Percentiles rank a stretch among this genome's conserved stretches.
These are phyloP conservation scores for Neoboletus subvelutipes DNA, from an alignment of 768 basidiomycete species.

Conservation along the genomic window DNA sequence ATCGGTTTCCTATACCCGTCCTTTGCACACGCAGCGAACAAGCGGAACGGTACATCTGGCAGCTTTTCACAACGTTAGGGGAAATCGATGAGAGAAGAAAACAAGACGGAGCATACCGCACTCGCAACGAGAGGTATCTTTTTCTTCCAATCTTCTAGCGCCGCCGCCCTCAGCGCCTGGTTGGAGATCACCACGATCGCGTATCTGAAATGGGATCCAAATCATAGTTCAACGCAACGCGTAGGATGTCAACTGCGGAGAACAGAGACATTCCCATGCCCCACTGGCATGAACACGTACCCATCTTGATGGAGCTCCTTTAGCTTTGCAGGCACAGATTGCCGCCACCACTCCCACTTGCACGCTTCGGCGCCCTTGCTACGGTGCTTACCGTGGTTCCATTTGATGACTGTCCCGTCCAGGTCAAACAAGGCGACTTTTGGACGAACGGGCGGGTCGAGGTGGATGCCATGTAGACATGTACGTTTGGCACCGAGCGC, in stretches of 20 bases:
- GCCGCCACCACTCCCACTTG: constrained; percentile 68
- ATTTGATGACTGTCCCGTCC: constrained; percentile 83
- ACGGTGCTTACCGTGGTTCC: constrained; percentile 28
- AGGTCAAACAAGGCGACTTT: constrained; percentile 83
- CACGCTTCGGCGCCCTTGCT: constrained; percentile 35
- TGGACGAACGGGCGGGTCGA: constrained; percentile 34
- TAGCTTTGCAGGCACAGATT: constrained; percentile 60
- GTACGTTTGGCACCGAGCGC: constrained; percentile 36
- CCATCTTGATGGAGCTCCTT: constrained; percentile 58
- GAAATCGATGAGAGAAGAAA: not conserved
- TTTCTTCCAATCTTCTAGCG: constrained; percentile 66
- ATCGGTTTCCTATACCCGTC: constrained; percentile 86
- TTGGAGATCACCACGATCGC: constrained; percentile 80
- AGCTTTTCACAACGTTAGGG: constrained; percentile 43
- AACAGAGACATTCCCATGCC: not conserved
- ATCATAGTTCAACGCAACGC: not conserved
- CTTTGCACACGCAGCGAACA: constrained; percentile 74
- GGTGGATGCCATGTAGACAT: constrained; percentile 36
- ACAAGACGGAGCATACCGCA: constrained; percentile 41
- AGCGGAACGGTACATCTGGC: constrained; percentile 67
- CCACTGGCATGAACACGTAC: constrained; percentile 37
- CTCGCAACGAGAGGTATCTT: constrained; percentile 71
- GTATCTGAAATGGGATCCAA: constrained; percentile 42
- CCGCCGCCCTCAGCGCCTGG: constrained; percentile 55
- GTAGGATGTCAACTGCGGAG: not conserved